Base-by-base conservation (phyloP, 2,329 filamentous ascomycete species). In the Phialophora macrospora region DNA sequence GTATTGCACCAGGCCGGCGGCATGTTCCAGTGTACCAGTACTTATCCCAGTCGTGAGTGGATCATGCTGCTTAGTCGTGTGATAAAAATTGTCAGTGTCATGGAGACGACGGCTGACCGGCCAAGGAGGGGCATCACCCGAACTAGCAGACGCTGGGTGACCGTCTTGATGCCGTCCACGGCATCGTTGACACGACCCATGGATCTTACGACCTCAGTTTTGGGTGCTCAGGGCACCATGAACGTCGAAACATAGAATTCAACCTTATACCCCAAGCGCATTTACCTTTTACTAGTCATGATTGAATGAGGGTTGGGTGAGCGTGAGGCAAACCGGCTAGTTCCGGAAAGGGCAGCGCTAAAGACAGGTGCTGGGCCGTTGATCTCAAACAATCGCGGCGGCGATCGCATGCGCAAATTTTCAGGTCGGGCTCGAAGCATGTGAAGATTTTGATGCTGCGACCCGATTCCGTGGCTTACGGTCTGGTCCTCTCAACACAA, bases 361-460 rank as follows among this genome's bases (percentile, higher is more conserved):
- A 49, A 46, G 12, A 48, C 32, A 55, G 44, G 49, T n/a, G 51
- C 26, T 48, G 51, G 9, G 30, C 51, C 38, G 49, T 49, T 62
- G 60, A 63, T 63, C 61, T 51, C 54, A 48, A 60, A 55, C 46
- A 48, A 63, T 63, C 64, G 46, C 51, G 60, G 46, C 51, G 64
- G 12, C 44, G 64, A 66, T 66, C 64, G 54, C 30, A 59, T 28
- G 46, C 17, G 24, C 41, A 60, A 55, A 55, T 66, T 66, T 66
- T 34, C 41, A 55, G 2, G 26, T 24, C 48, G 20, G n/a, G 34
- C 57, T 28, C 41, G 52, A 55, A 64, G 62, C 64, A 66, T 66
- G 64, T 66, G 64, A 66, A 66, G 44, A 62, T 66, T 52, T 57
- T 44, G 55, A 44, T 7, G 17, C 11, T 44, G 38, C 14, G 4